A percentile compares a stretch with the other conserved stretches of the same genome.
These are phyloP conservation scores for Mycena latifolia DNA, from an alignment of 768 basidiomycete genomes.

Conservation along the genomic window DNA sequence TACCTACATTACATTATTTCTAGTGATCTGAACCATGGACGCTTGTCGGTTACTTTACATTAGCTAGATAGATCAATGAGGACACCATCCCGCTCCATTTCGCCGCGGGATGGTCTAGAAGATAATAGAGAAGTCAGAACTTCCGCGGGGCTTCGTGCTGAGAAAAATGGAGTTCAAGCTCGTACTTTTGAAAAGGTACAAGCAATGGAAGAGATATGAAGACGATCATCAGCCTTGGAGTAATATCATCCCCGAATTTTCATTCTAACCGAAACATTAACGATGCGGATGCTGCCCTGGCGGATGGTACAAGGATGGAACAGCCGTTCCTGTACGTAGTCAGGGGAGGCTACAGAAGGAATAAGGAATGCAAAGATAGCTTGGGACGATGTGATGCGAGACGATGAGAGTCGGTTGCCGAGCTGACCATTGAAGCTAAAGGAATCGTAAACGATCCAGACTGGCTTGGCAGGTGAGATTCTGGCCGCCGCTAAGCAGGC, in stretches of 20 bases:
- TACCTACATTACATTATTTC: conserved; percentile 29
- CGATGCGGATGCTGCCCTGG: conserved; percentile 1
- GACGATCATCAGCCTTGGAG: too few relatives aligned
- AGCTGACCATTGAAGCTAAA: background rate
- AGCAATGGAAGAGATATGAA: too few relatives aligned
- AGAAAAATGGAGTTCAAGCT: too few relatives aligned
- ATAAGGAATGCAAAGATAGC: conserved; percentile 6
- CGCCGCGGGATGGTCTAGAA: conserved; percentile 1
- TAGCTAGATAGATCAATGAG: conserved; percentile 24
- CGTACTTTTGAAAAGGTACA: too few relatives aligned
- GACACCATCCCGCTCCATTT: conserved; percentile 4
- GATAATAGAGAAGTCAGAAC: background rate
- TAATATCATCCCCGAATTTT: background rate
- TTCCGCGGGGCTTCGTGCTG: too few relatives aligned
- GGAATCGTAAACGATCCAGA: background rate
- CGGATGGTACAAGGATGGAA: background rate
- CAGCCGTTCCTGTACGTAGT: conserved; percentile 3
- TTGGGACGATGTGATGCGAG: background rate
- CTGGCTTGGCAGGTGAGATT: background rate
- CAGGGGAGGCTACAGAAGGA: background rate
- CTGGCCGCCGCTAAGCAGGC: background rate
- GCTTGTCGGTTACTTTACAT: conserved; percentile 21
- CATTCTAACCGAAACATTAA: background rate
- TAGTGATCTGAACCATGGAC: conserved; percentile 7
- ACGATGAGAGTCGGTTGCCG: background rate